Base-by-base conservation (phyloP, 148 eudicot species). In the Dianthus caryophyllus region DNA sequence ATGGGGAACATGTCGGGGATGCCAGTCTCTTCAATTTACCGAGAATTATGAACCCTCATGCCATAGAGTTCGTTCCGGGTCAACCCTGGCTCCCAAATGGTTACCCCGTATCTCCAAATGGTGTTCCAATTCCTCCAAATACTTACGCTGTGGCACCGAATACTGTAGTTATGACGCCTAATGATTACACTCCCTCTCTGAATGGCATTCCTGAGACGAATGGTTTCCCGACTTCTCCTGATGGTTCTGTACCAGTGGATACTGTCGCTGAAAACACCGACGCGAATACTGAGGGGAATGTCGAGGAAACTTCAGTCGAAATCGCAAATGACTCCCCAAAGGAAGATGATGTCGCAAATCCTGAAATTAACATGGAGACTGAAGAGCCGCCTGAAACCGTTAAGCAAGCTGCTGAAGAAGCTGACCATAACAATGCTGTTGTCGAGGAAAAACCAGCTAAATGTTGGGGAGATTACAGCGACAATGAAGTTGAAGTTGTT, bases 391-490 rank as follows among this genome's bases (percentile, higher is more conserved):
- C 44, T 14, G 53, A 57, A 52, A 39, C 59, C 18, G 77, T 64
- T 24, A 25, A 49, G 33, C 52, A 38, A 66, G 75, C 55, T 9
- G 48, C 53, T 33, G 63, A 64, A 59, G 83, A 73, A 68, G 74
- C 59, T 17, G 74, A 62, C 20, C 44, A 73, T 20, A 67, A 38
- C 17, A 12, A 46, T 20, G 8, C 64, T 20, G 64, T 64, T 36
- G 71, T 63, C 6, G 77, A 83, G 76, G 89, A 78, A 48, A 80
- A 78, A 56, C 64, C 80, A 41, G 70, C 54, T 59, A 87, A 87
- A 77, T 57, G 82, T 43, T 88, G 96, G 89, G 97, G 95, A 75
- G 97, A 88, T 77, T 86, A 85, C 81, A 84, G 89, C 71, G 97
- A 87, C n/a, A 71, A 68, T 55, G 97, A 90, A 67, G 76, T 81